Conservation (phyloP, 225 moss, liverwort and hornwort species). For the Thuidium tamariscinum region DNA sequence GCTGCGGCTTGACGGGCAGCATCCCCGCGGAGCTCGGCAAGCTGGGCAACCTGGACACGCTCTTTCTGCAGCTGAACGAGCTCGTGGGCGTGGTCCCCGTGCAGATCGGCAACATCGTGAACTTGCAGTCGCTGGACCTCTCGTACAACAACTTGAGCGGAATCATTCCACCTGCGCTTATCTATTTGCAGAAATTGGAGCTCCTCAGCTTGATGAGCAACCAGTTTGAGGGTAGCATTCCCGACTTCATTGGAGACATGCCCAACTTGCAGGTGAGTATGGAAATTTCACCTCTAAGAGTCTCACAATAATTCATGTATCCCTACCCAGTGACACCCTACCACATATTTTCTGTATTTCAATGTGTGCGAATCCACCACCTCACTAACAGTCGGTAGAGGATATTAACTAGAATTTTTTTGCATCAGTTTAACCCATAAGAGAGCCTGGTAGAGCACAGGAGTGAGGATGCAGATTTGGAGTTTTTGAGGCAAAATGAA, state of each 20-base stretch:
- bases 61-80: constrained; percentile 61
- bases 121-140: constrained; percentile 56
- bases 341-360: not conserved
- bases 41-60: constrained; percentile 43
- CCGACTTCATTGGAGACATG: constrained; percentile 50
- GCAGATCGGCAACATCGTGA: constrained; percentile 56
- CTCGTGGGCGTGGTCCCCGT: constrained; percentile 57
- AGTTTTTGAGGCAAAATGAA: not conserved
- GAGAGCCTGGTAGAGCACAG: not conserved
- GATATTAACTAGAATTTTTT: not conserved
- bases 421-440: not conserved
- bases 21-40: constrained; percentile 63
- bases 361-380: not conserved
- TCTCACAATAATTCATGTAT: not conserved
- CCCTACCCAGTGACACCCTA: not conserved
- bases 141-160: constrained; percentile 60
- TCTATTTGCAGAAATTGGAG: constrained; percentile 48
- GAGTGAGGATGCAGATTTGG: not conserved
- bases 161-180: constrained; percentile 38
- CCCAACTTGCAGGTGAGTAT: constrained; percentile 38
- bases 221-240: constrained; percentile 43
- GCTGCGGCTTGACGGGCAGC: constrained; percentile 47
- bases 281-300: not conserved
- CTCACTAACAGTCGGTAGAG: not conserved
- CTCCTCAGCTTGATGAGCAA: constrained; percentile 65